Base-by-base conservation (phyloP, 2,329 filamentous ascomycete species). In the Verticillium alfalfae region DNA sequence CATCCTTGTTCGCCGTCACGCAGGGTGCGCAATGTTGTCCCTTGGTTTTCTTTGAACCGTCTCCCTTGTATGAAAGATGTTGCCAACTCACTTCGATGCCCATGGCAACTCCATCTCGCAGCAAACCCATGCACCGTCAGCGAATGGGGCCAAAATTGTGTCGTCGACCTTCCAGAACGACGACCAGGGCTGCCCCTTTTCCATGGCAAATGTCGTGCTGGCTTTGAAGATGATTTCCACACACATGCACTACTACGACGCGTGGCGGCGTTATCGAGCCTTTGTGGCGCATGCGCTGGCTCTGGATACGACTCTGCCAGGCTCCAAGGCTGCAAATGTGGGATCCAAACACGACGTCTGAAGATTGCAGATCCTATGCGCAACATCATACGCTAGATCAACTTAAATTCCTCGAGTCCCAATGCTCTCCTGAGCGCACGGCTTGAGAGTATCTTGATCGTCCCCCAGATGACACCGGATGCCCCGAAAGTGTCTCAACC, bases 361-460 rank as follows among this genome's bases (percentile, higher is more conserved):
- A 12, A 12, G 22, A 13, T 34, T 15, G 7, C 22, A 22, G n/a
- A 10, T 49, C 6, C 37, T n/a, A 7, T 37, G 41, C 13, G 41
- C 10, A 15, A 34, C 22, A 15, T 22, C 15, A 31, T 38, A 34
- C 15, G 26, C 36, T 52, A 2, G 57, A 36, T n/a, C 57, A 36
- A 34, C 16, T 22, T 4, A 39, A 38, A 3, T n/a, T 18, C 3
- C 5, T 36, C 62, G 62, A 62, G 62, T n/a, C 26, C 26, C 3
- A 60, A 62, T 55, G 60, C 60, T 18, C 60, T 64, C 37, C 16
- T 64, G 0, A 45, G 26, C n/a, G 62, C 60, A 16, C 60, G 62
- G 10, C 62, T 62, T 7, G 41, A 13, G 2, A 55, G 60, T 3
- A 62, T 62, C 6, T 18, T 64, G 7, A 55, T 56, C 49, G 62